phyloP scores from a whole-genome alignment of 371 early-diverging fungal genomes.

The Apophysomyces trapeziformis region DNA sequence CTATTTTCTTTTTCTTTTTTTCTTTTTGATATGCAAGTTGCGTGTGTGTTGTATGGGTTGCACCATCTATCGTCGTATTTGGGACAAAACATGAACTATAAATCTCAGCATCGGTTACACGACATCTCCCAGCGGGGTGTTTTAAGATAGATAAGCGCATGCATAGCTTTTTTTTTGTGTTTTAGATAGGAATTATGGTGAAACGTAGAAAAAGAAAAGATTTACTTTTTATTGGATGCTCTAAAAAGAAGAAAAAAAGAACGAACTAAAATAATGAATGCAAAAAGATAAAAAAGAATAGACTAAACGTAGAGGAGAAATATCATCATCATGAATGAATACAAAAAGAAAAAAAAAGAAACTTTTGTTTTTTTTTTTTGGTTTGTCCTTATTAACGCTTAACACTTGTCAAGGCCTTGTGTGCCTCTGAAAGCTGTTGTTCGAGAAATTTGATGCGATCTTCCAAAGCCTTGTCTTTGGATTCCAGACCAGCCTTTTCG shows the following conservation, averaged over 20 bases:
- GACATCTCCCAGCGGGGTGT: too few relatives aligned
- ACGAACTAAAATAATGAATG: background rate
- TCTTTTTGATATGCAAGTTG: background rate
- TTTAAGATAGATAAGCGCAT: too few relatives aligned
- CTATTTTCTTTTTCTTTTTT: background rate
- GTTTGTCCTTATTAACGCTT: conserved; percentile 6
- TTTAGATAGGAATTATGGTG: too few relatives aligned
- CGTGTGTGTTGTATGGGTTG: background rate
- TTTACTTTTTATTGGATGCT: background rate
- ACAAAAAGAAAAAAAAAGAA: background rate
- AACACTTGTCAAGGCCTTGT: conserved; percentile 49
- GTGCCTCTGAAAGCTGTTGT: conserved; percentile 65
- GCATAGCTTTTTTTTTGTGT: too few relatives aligned
- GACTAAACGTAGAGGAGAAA: background rate
- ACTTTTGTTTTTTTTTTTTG: conserved; percentile 3
- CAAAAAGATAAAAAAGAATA: background rate
- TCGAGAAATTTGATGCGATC: conserved; percentile 66
- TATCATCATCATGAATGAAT: background rate
- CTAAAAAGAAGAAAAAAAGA: background rate
- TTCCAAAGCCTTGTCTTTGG: conserved; percentile 63
- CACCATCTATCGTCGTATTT: background rate
- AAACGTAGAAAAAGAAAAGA: too few relatives aligned
- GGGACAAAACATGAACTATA: background rate
- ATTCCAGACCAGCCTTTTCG: conserved; percentile 57
- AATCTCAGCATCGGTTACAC: too few relatives aligned